A percentile compares a stretch with the other conserved stretches of the same genome.
phyloP scores from a whole-genome alignment of 106 monocot species.

The Acorus gramineus region DNA sequence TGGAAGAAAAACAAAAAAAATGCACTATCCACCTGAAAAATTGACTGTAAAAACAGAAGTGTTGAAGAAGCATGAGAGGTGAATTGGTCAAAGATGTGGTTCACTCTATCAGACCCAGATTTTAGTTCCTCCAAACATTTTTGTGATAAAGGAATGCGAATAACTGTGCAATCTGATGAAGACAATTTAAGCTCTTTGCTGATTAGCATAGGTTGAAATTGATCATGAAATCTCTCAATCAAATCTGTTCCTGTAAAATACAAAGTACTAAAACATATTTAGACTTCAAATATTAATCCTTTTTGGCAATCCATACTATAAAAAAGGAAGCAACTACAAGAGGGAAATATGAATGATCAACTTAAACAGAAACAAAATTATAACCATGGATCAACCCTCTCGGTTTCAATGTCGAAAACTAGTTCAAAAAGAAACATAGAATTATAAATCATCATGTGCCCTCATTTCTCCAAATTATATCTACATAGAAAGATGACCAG shows the following conservation, averaged over 20 bases:
- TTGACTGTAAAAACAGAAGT: slow-evolving; percentile 72
- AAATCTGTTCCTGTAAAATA: slow-evolving; percentile 65
- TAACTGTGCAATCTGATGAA: slow-evolving; percentile 57
- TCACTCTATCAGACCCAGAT: slow-evolving; percentile 47
- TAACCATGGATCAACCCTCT: too few relatives aligned
- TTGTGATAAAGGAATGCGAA: slow-evolving; percentile 90
- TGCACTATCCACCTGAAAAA: slow-evolving; percentile 54
- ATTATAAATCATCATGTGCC: too few relatives aligned
- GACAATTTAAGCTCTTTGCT: slow-evolving; percentile 34
- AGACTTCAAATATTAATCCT: too few relatives aligned
- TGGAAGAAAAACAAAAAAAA: background rate
- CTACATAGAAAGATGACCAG: too few relatives aligned
- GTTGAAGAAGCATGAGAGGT: slow-evolving; percentile 50
- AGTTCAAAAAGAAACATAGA: too few relatives aligned
- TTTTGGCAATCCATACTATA: too few relatives aligned
- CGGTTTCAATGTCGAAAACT: too few relatives aligned
- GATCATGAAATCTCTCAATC: slow-evolving; percentile 74
- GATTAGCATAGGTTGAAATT: slow-evolving; percentile 70
- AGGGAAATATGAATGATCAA: too few relatives aligned
- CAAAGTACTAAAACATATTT: background rate
- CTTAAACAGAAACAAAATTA: too few relatives aligned
- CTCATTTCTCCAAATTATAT: too few relatives aligned
- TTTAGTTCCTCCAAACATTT: slow-evolving; percentile 55
- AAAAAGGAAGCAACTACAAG: too few relatives aligned
- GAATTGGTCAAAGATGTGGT: slow-evolving; percentile 69